Percentiles rank a stretch among this genome's conserved stretches.
phyloP scores from a whole-genome alignment of 2,329 filamentous ascomycete species.

The Fusarium subtropicale region DNA sequence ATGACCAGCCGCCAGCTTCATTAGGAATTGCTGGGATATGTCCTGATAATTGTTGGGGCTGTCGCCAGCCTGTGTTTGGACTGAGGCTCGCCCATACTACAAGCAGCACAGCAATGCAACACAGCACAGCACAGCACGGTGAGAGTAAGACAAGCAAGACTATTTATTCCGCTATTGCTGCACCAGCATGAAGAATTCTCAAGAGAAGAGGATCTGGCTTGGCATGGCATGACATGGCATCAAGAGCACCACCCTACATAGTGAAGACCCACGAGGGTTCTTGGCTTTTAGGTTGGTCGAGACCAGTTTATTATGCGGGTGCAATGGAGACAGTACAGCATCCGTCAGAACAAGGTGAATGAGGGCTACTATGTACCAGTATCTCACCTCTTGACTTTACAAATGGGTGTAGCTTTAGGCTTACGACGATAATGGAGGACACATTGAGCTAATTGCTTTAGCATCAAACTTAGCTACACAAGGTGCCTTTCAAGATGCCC shows the following conservation, averaged over 20 bases:
- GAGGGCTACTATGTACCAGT: neutral
- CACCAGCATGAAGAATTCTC: conserved; percentile 24
- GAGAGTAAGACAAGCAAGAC: conserved; percentile 19
- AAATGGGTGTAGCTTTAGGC: conserved; percentile 18
- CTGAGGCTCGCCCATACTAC: conserved; percentile 13
- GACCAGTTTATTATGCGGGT: conserved; percentile 16
- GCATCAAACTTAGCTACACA: conserved; percentile 17
- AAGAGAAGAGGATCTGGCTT: conserved; percentile 15
- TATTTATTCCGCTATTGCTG: conserved; percentile 22
- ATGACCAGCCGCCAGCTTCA: conserved; percentile 19
- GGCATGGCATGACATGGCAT: conserved; percentile 40
- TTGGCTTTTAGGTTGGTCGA: conserved; percentile 14
- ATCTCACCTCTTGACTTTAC: conserved; percentile 24
- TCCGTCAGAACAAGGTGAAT: conserved; percentile 6
- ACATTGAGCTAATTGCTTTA: neutral
- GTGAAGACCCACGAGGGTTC: conserved; percentile 15
- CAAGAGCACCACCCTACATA: conserved; percentile 16
- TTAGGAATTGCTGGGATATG: conserved; percentile 10
- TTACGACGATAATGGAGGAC: conserved; percentile 19
- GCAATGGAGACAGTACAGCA: conserved; percentile 10
- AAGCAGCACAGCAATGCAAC: conserved; percentile 6
- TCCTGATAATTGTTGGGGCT: conserved; percentile 7
- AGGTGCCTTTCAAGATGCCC: neutral
- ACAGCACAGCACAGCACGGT: conserved; percentile 6
- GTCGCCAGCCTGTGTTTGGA: conserved; percentile 7